Base-by-base conservation (phyloP, 2,329 filamentous ascomycete genomes). In the Emericellopsis atlantica region DNA sequence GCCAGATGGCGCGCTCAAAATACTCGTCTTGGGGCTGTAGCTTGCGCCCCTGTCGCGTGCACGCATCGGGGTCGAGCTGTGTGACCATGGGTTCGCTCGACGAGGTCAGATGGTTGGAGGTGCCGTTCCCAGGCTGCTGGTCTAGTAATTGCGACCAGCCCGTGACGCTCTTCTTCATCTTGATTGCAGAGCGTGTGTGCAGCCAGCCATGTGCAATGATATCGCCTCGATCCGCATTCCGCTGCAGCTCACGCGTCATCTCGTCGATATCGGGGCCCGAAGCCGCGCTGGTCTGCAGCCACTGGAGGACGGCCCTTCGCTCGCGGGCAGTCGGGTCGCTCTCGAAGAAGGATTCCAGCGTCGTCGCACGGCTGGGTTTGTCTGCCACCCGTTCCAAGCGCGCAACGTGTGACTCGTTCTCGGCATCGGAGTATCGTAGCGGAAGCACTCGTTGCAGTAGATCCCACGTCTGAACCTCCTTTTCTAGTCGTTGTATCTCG, bases 401-500 rank as follows among this genome's bases (percentile, higher is more conserved):
- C 5, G 33, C 35, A 12, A n/a, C 24, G 9, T 39, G 11, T 18
- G 31, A 36, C 8, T 31, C 33, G 37, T 39, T 26, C 22, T 32
- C 14, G 37, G 12, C 18, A 32, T 11, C 31, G 15, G 38, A 34
- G 54, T 86, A 81, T 51, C 84, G 74, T 47, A 86, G 60, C 10
- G 81, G 78, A 40, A 95, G 71, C 45, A 94, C 68, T 32, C 84
- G 74, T 38, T 79, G 74, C 44, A 96, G 65, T 23, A 96, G 69
- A 54, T 93, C 81, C 92, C 92, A 98, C 0, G 88, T 92, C 51
- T 93, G 86, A 33, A 80, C 77, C 60, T 98, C 92, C 47, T 83
- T 73, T 58, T 93, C 79, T 70, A 87, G 82, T 42, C 73, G 53
- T 72, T 46, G 54, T 38, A 49, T 52, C 37, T 58, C 51, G 12